phyloP scores from a whole-genome alignment of 2,329 filamentous ascomycete genomes.

The Macroventuria anomochaeta region DNA sequence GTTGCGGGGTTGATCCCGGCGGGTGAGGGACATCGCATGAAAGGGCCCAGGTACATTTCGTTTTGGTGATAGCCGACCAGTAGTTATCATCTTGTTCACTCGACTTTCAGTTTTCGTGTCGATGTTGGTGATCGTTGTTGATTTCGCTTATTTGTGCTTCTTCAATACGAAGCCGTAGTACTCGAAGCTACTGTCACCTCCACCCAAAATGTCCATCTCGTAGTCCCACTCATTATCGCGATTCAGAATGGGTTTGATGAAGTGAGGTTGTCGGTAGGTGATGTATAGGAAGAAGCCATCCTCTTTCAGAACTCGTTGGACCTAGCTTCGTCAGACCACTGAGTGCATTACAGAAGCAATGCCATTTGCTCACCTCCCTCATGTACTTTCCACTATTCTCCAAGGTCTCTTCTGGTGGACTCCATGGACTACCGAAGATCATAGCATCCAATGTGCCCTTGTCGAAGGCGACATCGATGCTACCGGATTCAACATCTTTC shows the following conservation, averaged over 20 bases:
- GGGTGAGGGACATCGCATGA: constrained; percentile 10
- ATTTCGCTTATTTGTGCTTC: constrained; percentile 1
- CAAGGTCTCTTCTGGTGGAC: constrained; percentile 57
- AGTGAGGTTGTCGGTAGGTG: constrained; percentile 43
- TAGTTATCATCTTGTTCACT: background rate
- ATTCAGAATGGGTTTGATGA: constrained; percentile 39
- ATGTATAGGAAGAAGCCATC: constrained; percentile 60
- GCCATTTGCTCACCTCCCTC: constrained; percentile 51
- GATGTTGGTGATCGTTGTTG: background rate
- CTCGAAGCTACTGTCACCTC: constrained; percentile 16
- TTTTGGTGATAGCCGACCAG: constrained; percentile 2
- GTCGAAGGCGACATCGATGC: constrained; percentile 64
- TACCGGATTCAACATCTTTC: constrained; percentile 47
- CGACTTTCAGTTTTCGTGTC: background rate
- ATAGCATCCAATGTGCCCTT: constrained; percentile 64
- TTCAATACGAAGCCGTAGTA: constrained; percentile 16
- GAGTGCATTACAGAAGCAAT: too few relatives aligned
- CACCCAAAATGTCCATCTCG: constrained; percentile 29
- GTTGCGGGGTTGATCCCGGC: constrained; percentile 18
- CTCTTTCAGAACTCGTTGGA: constrained; percentile 56
- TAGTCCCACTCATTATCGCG: constrained; percentile 31
- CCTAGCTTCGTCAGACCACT: constrained; percentile 36
- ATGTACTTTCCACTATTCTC: constrained; percentile 59
- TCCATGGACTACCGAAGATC: constrained; percentile 62
- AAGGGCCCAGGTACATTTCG: constrained; percentile 2